Conservation (phyloP, 1,139 yeast species). For the Debaryomyces subglobosus region DNA sequence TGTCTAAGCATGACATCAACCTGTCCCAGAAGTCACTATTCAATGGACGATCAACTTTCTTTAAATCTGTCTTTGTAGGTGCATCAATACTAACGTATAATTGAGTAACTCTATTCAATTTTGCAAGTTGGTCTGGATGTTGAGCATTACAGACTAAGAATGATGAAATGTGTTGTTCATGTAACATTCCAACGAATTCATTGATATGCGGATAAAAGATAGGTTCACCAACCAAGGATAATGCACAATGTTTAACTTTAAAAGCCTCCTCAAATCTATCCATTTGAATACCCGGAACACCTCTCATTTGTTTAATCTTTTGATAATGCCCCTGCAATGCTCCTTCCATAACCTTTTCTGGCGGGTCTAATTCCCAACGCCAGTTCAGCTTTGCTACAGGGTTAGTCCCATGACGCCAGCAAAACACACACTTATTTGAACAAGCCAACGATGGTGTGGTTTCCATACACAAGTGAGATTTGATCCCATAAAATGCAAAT, state of each 20-base stretch:
- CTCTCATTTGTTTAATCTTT: slow-evolving; percentile 91
- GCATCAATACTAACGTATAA: slow-evolving; percentile 93
- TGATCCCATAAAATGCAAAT: slow-evolving; percentile 88
- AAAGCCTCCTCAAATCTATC: slow-evolving; percentile 92
- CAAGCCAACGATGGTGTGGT: slow-evolving; percentile 93
- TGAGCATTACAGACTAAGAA: slow-evolving; percentile 95
- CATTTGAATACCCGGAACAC: slow-evolving; percentile 91
- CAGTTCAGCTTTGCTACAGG: slow-evolving; percentile 92
- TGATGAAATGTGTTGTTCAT: slow-evolving; percentile 75
- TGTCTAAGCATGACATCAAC: slow-evolving; percentile 77
- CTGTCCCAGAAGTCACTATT: slow-evolving; percentile 95
- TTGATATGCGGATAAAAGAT: slow-evolving; percentile 90
- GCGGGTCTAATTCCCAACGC: slow-evolving; percentile 95
- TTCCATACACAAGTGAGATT: slow-evolving; percentile 93
- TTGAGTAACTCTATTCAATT: slow-evolving; percentile 79
- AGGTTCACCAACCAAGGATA: slow-evolving; percentile 92
- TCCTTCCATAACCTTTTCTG: slow-evolving; percentile 80
- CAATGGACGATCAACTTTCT: slow-evolving; percentile 84
- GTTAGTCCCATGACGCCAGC: slow-evolving; percentile 98
- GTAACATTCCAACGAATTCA: slow-evolving; percentile 79
- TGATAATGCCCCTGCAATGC: slow-evolving; percentile 89
- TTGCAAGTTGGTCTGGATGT: slow-evolving; percentile 81
- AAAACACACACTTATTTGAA: slow-evolving; percentile 92
- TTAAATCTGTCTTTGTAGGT: slow-evolving; percentile 76
- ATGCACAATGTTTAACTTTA: slow-evolving; percentile 85